Percentiles rank a stretch among this genome's conserved stretches.
Conservation (phyloP, 148 eudicot species). For the Vaccinium corymbosum region DNA sequence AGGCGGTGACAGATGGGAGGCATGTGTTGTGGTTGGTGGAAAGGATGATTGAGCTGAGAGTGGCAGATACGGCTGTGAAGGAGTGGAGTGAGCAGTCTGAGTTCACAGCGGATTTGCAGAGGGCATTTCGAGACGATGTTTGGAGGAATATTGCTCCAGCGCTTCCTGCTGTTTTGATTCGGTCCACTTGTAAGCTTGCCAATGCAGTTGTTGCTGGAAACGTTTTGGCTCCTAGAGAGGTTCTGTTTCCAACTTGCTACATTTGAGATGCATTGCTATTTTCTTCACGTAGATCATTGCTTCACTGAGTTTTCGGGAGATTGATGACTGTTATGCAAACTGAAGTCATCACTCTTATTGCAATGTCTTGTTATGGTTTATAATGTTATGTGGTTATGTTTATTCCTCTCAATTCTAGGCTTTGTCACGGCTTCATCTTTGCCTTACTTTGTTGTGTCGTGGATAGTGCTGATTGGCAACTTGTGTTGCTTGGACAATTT, state of each 20-base stretch:
- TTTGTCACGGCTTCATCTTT: background rate
- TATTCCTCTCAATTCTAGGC: background rate
- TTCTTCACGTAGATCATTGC: background rate
- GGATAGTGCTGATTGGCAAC: background rate
- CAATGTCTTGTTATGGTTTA: background rate
- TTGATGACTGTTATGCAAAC: background rate
- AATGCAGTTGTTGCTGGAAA: constrained; percentile 66
- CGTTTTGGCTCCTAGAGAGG: constrained; percentile 71
- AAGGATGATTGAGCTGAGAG: constrained; percentile 90
- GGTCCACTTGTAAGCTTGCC: constrained; percentile 73
- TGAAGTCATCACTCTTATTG: background rate
- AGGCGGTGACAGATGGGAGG: constrained; percentile 63
- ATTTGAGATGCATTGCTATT: background rate
- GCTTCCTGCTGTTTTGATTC: constrained; percentile 64
- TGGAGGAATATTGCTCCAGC: constrained; percentile 88
- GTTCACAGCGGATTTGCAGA: constrained; percentile 72
- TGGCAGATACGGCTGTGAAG: constrained; percentile 72
- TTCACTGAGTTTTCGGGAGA: background rate
- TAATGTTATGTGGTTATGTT: background rate
- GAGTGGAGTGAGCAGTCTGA: constrained; percentile 80
- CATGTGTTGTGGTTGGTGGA: constrained; percentile 91
- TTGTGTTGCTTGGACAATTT: background rate
- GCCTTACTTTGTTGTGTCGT: background rate
- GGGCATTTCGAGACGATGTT: constrained; percentile 79
- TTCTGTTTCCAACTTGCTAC: constrained; percentile 19